phyloP scores from a whole-genome alignment of 73 alveolate genomes.

The Tetrahymena thermophila region DNA sequence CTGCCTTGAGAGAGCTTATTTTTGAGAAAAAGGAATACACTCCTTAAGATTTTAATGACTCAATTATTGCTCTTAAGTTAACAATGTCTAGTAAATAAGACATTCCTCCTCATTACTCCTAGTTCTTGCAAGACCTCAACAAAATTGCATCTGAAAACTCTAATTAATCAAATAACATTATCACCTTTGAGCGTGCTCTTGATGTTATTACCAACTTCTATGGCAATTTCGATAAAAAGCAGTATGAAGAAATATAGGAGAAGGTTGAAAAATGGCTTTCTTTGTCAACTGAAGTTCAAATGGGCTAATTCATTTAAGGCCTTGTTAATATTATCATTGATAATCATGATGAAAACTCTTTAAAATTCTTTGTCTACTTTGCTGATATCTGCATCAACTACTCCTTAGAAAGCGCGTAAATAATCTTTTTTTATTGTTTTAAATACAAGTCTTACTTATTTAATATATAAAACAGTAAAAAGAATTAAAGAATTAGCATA shows the following conservation, averaged over 20 bases:
- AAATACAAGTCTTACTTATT: constrained; percentile 6
- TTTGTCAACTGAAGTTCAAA: constrained; percentile 4
- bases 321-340: not conserved
- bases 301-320: not conserved
- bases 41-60: not conserved
- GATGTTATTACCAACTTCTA: constrained; percentile 16
- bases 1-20: not conserved
- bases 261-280: constrained; percentile 15
- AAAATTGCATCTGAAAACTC: not conserved
- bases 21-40: not conserved
- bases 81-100: not conserved
- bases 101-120: not conserved
- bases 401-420: not conserved
- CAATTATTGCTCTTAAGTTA: not conserved
- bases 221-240: constrained; percentile 5
- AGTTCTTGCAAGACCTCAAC: constrained; percentile 4
- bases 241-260: not conserved
- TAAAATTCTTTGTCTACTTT: constrained; percentile 22
- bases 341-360: not conserved
- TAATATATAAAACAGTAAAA: constrained; percentile 33
- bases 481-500: constrained; percentile 40
- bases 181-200: constrained; percentile 2
- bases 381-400: constrained; percentile 18
- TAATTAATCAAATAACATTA: not conserved
- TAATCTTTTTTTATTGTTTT: not conserved